phyloP scores from a whole-genome alignment of 2,329 filamentous ascomycete genomes.

The Bimuria novae-zelandiae region DNA sequence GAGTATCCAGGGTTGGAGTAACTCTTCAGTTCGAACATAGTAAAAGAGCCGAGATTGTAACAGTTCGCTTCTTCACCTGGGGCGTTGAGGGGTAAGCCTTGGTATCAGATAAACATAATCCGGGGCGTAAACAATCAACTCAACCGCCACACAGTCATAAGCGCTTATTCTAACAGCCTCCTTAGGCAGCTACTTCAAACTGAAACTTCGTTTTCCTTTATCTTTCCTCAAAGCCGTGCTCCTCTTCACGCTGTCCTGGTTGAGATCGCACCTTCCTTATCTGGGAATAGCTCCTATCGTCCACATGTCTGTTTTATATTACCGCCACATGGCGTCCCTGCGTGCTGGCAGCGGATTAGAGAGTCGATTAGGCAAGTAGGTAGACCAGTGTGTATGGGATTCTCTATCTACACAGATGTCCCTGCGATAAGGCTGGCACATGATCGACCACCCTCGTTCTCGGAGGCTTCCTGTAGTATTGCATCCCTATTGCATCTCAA shows the following conservation, averaged over 20 bases:
- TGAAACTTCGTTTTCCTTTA: too few species aligned
- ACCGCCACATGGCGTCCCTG: constrained; percentile 12
- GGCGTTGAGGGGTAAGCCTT: background rate
- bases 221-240: too few species aligned
- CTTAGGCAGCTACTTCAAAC: too few species aligned
- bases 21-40: too few species aligned
- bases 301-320: constrained; percentile 11
- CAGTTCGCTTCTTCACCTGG: background rate
- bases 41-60: too few species aligned
- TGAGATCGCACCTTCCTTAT: constrained; percentile 1
- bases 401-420: constrained; percentile 12
- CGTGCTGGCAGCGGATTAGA: constrained; percentile 7
- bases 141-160: too few species aligned
- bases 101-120: background rate
- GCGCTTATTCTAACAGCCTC: too few species aligned
- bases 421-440: constrained; percentile 11
- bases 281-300: constrained; percentile 12
- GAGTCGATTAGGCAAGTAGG: constrained; percentile 27
- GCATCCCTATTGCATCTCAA: constrained; percentile 17
- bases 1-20: too few species aligned
- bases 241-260: too few species aligned
- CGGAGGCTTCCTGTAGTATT: constrained; percentile 10
- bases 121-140: background rate
- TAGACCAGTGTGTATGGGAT: constrained; percentile 20
- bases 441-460: constrained; percentile 14